Conservation (phyloP, 2,329 filamentous ascomycete genomes). For the Phaeosphaeriaceae sp. region DNA sequence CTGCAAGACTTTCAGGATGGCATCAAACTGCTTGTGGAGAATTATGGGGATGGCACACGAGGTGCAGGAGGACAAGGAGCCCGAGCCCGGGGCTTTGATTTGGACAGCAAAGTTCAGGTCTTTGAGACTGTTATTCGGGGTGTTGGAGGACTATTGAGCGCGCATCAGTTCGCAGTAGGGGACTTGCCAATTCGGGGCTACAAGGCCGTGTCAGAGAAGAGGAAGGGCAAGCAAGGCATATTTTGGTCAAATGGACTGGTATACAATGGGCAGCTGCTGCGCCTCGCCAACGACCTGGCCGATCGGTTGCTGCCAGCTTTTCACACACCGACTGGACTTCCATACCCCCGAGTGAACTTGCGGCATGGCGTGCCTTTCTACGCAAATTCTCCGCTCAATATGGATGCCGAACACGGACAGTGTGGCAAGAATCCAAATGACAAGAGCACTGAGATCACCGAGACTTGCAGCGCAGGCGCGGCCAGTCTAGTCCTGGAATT, state of each 20-base stretch:
- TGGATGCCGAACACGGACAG: conserved; percentile 57
- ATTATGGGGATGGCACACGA: conserved; percentile 84
- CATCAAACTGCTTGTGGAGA: conserved; percentile 74
- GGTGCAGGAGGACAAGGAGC: conserved; percentile 73
- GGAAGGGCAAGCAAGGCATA: conserved; percentile 56
- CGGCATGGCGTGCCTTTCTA: conserved; percentile 93
- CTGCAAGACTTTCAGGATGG: conserved; percentile 76
- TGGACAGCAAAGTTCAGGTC: conserved; percentile 98
- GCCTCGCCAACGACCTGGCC: conserved; percentile 86
- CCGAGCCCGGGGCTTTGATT: conserved; percentile 82
- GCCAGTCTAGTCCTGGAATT: conserved; percentile 95
- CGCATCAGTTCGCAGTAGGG: conserved; percentile 90
- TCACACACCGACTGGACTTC: conserved; percentile 87
- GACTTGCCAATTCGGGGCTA: conserved; percentile 88
- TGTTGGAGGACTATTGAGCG: conserved; percentile 87
- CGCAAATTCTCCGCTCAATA: conserved; percentile 79
- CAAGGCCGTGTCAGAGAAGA: conserved; percentile 55
- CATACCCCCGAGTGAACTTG: conserved; percentile 93
- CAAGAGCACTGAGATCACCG: conserved; percentile 75
- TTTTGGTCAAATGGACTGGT: conserved; percentile 77
- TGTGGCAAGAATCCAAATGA: conserved; percentile 55
- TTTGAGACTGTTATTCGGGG: conserved; percentile 98
- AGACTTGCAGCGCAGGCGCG: conserved; percentile 96
- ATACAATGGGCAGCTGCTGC: conserved; percentile 88
- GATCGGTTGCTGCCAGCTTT: conserved; percentile 89